Evolutionary conservation across 116 monocot genomes (phyloP).

Genomic region (Posidonia oceanica): DNA sequence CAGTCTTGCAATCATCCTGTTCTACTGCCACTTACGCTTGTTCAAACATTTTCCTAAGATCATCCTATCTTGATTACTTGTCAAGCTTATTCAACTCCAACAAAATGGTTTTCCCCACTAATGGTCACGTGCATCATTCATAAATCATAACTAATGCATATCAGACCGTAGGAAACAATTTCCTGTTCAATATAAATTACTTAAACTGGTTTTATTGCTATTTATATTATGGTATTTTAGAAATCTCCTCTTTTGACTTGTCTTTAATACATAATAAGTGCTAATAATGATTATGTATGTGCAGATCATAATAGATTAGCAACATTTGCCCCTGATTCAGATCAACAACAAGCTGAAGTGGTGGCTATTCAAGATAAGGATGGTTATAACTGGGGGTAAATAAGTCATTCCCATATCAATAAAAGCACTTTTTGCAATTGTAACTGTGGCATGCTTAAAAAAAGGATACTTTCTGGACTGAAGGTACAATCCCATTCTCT

Average conservation of each 20-base stretch:
- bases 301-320: slow-evolving; percentile 48
- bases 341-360: slow-evolving; percentile 65
- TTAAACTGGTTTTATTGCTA: no score
- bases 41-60: no score
- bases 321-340: slow-evolving; percentile 56
- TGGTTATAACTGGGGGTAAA: slow-evolving; percentile 90
- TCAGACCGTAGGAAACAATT: no score
- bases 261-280: background rate
- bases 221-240: background rate
- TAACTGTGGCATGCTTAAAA: background rate
- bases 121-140: no score
- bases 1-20: no score
- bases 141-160: no score
- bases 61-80: no score
- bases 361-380: slow-evolving; percentile 58
- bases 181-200: no score
- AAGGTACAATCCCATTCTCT: slow-evolving; percentile 85
- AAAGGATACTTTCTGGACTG: background rate
- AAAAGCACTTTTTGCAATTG: background rate
- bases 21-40: no score
- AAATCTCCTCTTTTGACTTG: slow-evolving; percentile 2
- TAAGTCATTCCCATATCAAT: background rate
- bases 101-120: no score
- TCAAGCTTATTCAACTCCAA: no score
- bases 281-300: background rate